Conservation (phyloP, 1,284 basidiomycete species). For the Boletus albobrunnescens region DNA sequence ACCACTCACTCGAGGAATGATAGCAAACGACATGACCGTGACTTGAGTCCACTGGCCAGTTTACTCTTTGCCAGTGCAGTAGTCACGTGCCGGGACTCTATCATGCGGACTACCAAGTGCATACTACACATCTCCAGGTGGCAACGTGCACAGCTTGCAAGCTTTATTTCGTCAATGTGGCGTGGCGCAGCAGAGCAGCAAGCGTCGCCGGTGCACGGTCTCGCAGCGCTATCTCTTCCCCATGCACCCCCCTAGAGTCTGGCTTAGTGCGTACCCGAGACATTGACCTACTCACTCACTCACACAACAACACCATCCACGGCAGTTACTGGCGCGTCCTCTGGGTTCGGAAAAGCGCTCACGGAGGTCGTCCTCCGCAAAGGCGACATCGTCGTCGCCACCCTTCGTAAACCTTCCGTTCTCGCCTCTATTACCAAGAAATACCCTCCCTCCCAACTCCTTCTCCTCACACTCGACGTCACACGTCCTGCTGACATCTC, state of each 20-base stretch:
- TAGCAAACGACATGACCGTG: constrained; percentile 12
- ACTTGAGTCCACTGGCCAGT: too few relatives aligned
- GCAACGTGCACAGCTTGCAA: neutral
- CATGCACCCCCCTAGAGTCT: constrained; percentile 7
- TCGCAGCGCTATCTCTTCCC: too few relatives aligned
- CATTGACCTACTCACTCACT: neutral
- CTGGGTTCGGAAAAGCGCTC: constrained; percentile 32
- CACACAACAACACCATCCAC: neutral
- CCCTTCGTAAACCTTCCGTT: constrained; percentile 27
- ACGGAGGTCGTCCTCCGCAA: constrained; percentile 26
- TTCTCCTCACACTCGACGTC: constrained; percentile 17
- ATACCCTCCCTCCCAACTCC: constrained; percentile 9
- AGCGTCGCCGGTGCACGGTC: too few relatives aligned
- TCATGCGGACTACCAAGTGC: too few relatives aligned
- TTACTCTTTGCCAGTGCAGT: too few relatives aligned
- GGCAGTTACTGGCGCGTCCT: constrained; percentile 33
- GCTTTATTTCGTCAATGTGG: neutral
- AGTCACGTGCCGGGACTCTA: constrained; percentile 1
- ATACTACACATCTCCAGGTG: too few relatives aligned
- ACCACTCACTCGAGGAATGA: neutral
- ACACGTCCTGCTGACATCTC: constrained; percentile 11
- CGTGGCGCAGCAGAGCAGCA: too few relatives aligned
- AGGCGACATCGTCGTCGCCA: constrained; percentile 33
- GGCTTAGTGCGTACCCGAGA: constrained; percentile 9
- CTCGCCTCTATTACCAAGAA: constrained; percentile 19